Evolutionary conservation across 2,329 filamentous ascomycete species (phyloP).

Genomic region (Calonectria pseudoreteaudii): DNA sequence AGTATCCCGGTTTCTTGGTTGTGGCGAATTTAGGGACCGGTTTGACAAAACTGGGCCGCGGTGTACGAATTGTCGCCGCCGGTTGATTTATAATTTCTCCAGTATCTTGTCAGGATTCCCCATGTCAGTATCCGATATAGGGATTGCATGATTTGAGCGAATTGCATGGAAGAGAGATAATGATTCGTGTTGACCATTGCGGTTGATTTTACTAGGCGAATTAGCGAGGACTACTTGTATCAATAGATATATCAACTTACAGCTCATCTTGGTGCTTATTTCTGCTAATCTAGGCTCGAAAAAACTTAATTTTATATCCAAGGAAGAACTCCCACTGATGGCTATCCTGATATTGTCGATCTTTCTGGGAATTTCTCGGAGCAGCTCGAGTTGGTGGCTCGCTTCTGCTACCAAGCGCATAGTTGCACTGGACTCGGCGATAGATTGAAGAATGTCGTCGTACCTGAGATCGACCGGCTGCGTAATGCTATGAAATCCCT

Average conservation of each 20-base stretch:
- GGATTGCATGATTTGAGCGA: not conserved
- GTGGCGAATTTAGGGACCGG: not conserved
- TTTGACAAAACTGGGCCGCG: not conserved
- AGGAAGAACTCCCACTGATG: not conserved
- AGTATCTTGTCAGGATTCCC: not conserved
- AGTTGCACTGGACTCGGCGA: not conserved
- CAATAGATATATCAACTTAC: not conserved
- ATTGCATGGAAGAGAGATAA: not conserved
- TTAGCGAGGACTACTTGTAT: not conserved
- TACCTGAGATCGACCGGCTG: slow-evolving; percentile 2
- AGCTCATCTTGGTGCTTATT: not conserved
- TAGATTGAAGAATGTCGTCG: not conserved
- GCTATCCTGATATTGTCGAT: not conserved
- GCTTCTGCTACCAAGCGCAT: not conserved
- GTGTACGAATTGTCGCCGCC: not conserved
- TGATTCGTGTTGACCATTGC: not conserved
- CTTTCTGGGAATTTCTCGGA: not conserved
- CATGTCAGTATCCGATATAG: not conserved
- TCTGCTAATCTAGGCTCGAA: not conserved
- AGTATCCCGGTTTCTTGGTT: not conserved
- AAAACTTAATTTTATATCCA: not conserved
- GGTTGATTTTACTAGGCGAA: not conserved
- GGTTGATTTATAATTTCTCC: not conserved
- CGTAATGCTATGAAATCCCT: not conserved
- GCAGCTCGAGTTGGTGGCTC: not conserved